A percentile compares a stretch with the other conserved stretches of the same genome.
These are phyloP conservation scores for Diplodia seriata DNA, from an alignment of 2,329 filamentous ascomycete genomes.

Conservation along the genomic window DNA sequence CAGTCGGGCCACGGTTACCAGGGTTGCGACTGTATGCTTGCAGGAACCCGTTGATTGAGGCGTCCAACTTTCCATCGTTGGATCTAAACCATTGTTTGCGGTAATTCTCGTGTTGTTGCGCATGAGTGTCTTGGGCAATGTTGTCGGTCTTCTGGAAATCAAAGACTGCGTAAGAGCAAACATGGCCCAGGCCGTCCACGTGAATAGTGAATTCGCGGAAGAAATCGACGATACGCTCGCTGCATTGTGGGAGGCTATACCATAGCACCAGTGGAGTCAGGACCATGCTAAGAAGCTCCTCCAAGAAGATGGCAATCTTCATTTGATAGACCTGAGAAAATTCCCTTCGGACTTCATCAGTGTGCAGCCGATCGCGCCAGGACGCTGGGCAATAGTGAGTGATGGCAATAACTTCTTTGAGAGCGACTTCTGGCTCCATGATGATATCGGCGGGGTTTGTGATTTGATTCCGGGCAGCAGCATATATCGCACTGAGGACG, in stretches of 20 bases:
- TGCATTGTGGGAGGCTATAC: slow-evolving; percentile 84
- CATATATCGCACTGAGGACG: slow-evolving; percentile 82
- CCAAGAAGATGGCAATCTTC: slow-evolving; percentile 88
- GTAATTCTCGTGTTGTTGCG: slow-evolving; percentile 63
- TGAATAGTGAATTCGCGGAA: slow-evolving; percentile 98
- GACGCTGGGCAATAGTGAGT: slow-evolving; percentile 90
- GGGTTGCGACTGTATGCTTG: slow-evolving; percentile 72
- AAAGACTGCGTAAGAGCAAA: slow-evolving; percentile 97
- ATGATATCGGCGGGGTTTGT: slow-evolving; percentile 83
- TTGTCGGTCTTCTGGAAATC: slow-evolving; percentile 86
- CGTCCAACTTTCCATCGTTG: slow-evolving; percentile 98
- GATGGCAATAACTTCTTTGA: slow-evolving; percentile 88
- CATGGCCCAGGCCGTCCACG: slow-evolving; percentile 92
- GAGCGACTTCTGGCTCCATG: slow-evolving; percentile 88
- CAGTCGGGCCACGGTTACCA: neutral
- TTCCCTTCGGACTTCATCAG: slow-evolving; percentile 88
- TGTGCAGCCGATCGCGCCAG: slow-evolving; percentile 90
- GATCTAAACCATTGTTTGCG: slow-evolving; percentile 93
- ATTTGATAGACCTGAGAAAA: slow-evolving; percentile 91
- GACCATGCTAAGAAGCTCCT: slow-evolving; percentile 91
- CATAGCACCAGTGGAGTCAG: slow-evolving; percentile 89
- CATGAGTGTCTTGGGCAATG: slow-evolving; percentile 51
- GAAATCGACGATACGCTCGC: slow-evolving; percentile 94
- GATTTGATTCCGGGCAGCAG: slow-evolving; percentile 79
- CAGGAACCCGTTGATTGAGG: slow-evolving; percentile 92